A percentile compares a stretch with the other conserved stretches of the same genome.
Conservation (phyloP, 768 basidiomycete species). For the Trametes cinnabarina region DNA sequence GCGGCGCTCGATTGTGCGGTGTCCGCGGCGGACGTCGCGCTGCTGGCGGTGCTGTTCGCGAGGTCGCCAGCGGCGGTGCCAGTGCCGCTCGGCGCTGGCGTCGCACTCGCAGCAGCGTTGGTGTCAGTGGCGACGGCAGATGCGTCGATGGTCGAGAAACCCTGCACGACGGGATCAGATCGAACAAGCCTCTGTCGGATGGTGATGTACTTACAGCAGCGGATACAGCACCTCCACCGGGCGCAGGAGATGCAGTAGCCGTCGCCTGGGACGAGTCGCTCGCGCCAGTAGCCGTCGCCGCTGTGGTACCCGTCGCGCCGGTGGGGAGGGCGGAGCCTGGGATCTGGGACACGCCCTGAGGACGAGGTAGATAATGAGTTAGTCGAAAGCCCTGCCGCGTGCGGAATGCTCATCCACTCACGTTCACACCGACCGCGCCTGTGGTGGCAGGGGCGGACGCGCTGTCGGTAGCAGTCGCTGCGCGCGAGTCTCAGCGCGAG, state of each 20-base stretch:
- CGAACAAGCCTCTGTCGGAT: neutral
- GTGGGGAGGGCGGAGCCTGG: constrained; percentile 8
- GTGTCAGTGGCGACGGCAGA: constrained; percentile 9
- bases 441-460: constrained; percentile 6
- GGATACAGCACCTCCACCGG: constrained; percentile 19
- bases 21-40: constrained; percentile 31
- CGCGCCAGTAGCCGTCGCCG: neutral
- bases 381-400: neutral
- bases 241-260: neutral
- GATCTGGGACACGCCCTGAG: constrained; percentile 5
- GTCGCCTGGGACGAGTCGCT: neutral
- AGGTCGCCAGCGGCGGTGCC: constrained; percentile 4
- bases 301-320: constrained; percentile 2
- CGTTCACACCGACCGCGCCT: constrained; percentile 5
- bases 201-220: constrained; percentile 8
- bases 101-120: constrained; percentile 16
- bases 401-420: neutral
- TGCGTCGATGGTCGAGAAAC: constrained; percentile 12
- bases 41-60: neutral
- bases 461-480: constrained; percentile 6
- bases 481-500: neutral
- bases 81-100: constrained; percentile 32
- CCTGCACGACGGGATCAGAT: neutral
- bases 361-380: neutral
- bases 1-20: constrained; percentile 31